Conservation (phyloP, 108 stramenopile genomes). For the Thalassiosira profunda region DNA sequence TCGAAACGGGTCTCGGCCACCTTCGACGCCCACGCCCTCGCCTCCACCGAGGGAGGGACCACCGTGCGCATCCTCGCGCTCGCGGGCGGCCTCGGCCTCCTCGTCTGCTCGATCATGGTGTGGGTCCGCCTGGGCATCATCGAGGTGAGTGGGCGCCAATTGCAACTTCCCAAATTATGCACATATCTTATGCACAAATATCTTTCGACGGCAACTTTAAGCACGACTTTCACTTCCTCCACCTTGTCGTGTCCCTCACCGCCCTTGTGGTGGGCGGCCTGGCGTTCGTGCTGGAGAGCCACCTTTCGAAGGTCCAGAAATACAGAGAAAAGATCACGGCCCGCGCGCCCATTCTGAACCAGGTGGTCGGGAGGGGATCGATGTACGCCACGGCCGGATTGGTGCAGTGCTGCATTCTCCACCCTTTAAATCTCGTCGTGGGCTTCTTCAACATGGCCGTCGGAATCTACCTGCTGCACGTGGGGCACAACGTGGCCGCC, state of each 20-base stretch:
- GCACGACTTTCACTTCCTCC: constrained; percentile 8
- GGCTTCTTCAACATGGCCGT: constrained; percentile 18
- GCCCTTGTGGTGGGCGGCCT: constrained; percentile 7
- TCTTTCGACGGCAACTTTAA: no score
- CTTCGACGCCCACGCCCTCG: background rate
- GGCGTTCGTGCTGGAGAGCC: constrained; percentile 28
- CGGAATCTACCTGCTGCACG: constrained; percentile 12
- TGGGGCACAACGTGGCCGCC: constrained; percentile 9
- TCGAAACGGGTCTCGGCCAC: constrained; percentile 9
- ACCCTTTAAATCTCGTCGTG: constrained; percentile 12
- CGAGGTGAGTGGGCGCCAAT: no score
- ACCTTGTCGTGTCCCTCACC: constrained; percentile 3
- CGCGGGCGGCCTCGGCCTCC: constrained; percentile 24
- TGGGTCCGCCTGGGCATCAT: constrained; percentile 7
- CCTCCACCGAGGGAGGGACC: background rate
- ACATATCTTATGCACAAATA: no score
- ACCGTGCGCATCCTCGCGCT: constrained; percentile 22
- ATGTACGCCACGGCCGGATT: constrained; percentile 21
- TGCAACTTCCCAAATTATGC: no score
- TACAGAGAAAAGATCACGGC: background rate
- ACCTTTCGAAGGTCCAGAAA: background rate
- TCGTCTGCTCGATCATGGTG: constrained; percentile 5
- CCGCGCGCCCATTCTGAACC: background rate
- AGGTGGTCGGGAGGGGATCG: constrained; percentile 14
- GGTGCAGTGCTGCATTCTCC: constrained; percentile 9